Base-by-base conservation (phyloP, 1,284 basidiomycete species). In the Apiotrichum gamsii region DNA sequence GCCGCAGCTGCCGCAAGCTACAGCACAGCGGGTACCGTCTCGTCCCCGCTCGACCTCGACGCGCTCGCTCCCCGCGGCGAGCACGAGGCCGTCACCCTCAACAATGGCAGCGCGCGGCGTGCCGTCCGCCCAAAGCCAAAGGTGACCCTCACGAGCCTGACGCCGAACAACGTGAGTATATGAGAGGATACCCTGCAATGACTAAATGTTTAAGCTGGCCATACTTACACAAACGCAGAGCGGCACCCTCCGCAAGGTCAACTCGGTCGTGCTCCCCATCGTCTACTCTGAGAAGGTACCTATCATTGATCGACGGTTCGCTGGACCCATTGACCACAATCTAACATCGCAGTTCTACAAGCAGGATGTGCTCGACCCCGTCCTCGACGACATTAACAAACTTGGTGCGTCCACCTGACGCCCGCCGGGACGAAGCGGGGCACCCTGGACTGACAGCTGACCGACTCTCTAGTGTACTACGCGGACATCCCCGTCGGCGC, bases 401-500 rank as follows among this genome's bases (percentile, higher is more conserved):
- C 66, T 72, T 21, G 63, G 69, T 69, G 31, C 53, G 67, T 54
- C 4, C 14, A 10, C 35, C n/a, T n/a, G n/a, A n/a, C n/a, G n/a
- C n/a, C n/a, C n/a, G n/a, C n/a, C n/a, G n/a, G n/a, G n/a, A n/a
- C n/a, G n/a, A n/a, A n/a, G n/a, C n/a, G n/a, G n/a, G n/a, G n/a
- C n/a, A 15, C 5, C 15, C 28, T 9, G 18, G 10, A 19, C 38
- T 38, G 5, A 40, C 25, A 47, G n/a, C n/a, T n/a, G n/a, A n/a
- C n/a, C 25, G 25, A 6, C 11, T 28, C 11, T 28, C 11, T 28
- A 66, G 70, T 72, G 33, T 72, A 72, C 56, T 72, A 70, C 49
- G 67, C 61, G 23, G 70, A 72, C 55, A 72, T 72, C 45, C 70
- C 70, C 28, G 70, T 72, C 28, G 70, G 70, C 21, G 67, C 69